Percentiles rank a stretch among this genome's conserved stretches.
These are phyloP conservation scores for Nitzschia sp. DNA, from an alignment of 108 stramenopile genomes.

Conservation along the genomic window DNA sequence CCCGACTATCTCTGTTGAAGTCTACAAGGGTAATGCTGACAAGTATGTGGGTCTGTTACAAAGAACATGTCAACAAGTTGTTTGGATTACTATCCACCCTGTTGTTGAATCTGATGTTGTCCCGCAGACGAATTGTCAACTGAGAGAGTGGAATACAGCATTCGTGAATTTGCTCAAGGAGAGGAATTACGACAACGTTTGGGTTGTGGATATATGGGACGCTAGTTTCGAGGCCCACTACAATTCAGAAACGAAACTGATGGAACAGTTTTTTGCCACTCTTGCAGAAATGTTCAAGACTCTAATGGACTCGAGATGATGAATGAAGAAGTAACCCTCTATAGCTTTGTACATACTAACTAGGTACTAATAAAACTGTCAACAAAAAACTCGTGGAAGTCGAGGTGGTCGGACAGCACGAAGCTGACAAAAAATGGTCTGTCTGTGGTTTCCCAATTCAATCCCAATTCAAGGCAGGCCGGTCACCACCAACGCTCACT, in stretches of 20 bases:
- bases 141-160: conserved; percentile 14
- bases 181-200: conserved; percentile 22
- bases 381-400: too few relatives aligned
- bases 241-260: not conserved
- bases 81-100: conserved; percentile 17
- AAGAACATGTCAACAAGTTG: conserved; percentile 16
- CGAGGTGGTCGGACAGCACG: not conserved
- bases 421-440: too few relatives aligned
- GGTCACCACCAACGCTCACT: conserved; percentile 11
- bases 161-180: conserved; percentile 1
- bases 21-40: conserved; percentile 13
- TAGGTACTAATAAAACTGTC: too few relatives aligned
- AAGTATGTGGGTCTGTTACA: conserved; percentile 15
- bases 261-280: not conserved
- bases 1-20: conserved; percentile 3
- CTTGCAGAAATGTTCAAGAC: conserved; percentile 13
- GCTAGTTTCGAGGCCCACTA: conserved; percentile 14
- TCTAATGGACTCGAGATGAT: conserved; percentile 9
- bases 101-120: conserved; percentile 9
- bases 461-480: too few relatives aligned
- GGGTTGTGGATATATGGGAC: conserved; percentile 25
- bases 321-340: too few relatives aligned
- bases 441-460: too few relatives aligned
- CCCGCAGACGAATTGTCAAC: conserved; percentile 11
- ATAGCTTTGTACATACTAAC: too few relatives aligned